Evolutionary conservation across 2,329 filamentous ascomycete species (phyloP), one percentile per base, ranked within the genome.

Genomic region (Exophiala sp.): DNA sequence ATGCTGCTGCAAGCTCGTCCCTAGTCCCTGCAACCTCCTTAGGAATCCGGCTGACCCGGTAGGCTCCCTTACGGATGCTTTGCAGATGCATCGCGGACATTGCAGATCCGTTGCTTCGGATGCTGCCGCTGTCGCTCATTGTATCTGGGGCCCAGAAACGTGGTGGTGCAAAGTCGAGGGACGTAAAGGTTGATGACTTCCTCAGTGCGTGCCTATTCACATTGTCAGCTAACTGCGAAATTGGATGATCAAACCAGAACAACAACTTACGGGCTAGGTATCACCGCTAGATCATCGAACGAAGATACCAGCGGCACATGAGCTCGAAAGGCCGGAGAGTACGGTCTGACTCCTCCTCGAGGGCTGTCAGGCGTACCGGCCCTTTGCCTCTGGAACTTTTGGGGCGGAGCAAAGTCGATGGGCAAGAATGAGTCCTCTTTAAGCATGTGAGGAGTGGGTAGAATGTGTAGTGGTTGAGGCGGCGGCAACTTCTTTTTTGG

Each of bases 211-310:
- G 70, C 43, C 72, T 74, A 53, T 32, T 23, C 23, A 27, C 22
- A 43, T 8, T 22, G 37, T 56, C 56, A 56, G 52, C 5, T 24
- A 29, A 42, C 16, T 16, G 55, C 21, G 56, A 85, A 86, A 85
- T 81, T n/a, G n/a, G n/a, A 90, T 81, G 93, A 89, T 76, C 89
- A 27, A 2, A 32, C 5, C 21, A 30, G 41, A 19, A 19, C n/a
- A n/a, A 56, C 21, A 56, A 85, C 86, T 85, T 81, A 91, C 81
- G 93, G 89, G 77, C 89, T 96, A 30, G 93, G 93, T 57, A 98
- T 82, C 7, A 79, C 77, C 10, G 84, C 70, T 55, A 97, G 81
- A 52, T 97, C 91, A 49, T 97, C 91, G 67, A 89, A 96, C 3
- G 89, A 78, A 52, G 85, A 88, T 19, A 78, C 83, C 32, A 96